phyloP scores from a whole-genome alignment of 805 yeast genomes.

The Kodamaea neixiangensis region DNA sequence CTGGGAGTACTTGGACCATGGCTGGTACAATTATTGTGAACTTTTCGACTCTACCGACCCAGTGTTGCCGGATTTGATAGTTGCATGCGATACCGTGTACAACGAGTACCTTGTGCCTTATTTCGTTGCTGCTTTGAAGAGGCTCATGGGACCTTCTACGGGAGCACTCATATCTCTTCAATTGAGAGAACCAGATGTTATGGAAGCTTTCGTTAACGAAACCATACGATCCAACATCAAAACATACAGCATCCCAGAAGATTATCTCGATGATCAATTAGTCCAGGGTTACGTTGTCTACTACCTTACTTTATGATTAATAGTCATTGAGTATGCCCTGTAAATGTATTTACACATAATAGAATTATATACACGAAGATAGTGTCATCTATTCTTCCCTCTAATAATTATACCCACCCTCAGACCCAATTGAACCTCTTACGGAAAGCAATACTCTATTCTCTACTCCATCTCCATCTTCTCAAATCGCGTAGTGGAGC shows the following conservation, averaged over 20 bases:
- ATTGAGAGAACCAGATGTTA: conserved; percentile 51
- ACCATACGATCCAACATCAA: conserved; percentile 32
- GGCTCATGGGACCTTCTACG: conserved; percentile 34
- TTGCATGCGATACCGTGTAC: conserved; percentile 69
- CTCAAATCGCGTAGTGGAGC: background rate
- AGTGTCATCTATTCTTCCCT: no score
- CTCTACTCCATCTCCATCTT: background rate
- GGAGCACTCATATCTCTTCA: conserved; percentile 51
- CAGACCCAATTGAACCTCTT: no score
- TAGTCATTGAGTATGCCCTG: conserved; percentile 2
- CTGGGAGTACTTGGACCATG: conserved; percentile 56
- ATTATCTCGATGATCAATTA: conserved; percentile 31
- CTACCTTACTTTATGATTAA: conserved; percentile 17
- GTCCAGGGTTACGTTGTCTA: conserved; percentile 49
- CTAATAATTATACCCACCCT: background rate
- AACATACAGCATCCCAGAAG: conserved; percentile 35
- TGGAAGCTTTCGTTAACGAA: conserved; percentile 46
- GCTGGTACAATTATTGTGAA: conserved; percentile 23
- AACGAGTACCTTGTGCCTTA: conserved; percentile 58
- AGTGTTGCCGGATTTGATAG: conserved; percentile 43
- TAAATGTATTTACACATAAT: no score
- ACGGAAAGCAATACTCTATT: no score
- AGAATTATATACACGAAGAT: no score
- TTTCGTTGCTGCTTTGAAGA: conserved; percentile 45
- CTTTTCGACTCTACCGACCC: conserved; percentile 9